A percentile compares a stretch with the other conserved stretches of the same genome.
phyloP scores from a whole-genome alignment of 495 filamentous ascomycete genomes.

The Daldinia bambusicola region DNA sequence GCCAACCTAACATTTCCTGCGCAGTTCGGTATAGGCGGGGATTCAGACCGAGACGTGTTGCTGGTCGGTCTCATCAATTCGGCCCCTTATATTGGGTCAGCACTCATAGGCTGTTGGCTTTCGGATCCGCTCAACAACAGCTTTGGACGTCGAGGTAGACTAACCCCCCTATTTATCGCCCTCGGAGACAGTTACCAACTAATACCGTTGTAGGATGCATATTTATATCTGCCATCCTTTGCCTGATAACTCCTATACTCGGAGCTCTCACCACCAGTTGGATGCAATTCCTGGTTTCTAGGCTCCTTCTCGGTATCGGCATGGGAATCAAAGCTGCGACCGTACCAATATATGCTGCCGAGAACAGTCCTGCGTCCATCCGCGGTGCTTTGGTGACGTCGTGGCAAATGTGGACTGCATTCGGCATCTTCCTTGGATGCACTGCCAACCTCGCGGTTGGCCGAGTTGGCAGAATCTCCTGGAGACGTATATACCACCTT shows the following conservation, averaged over 20 bases:
- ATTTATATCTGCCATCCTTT: slow-evolving; percentile 70
- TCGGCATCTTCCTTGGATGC: slow-evolving; percentile 69
- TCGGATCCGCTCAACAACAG: slow-evolving; percentile 67
- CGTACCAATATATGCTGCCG: slow-evolving; percentile 71
- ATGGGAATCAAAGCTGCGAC: slow-evolving; percentile 72
- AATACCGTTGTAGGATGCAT: slow-evolving; percentile 55
- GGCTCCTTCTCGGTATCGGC: slow-evolving; percentile 71
- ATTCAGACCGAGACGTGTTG: slow-evolving; percentile 61
- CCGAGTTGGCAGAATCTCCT: slow-evolving; percentile 64
- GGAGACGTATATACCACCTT: slow-evolving; percentile 56
- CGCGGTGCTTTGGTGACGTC: slow-evolving; percentile 72
- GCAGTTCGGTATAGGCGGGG: slow-evolving; percentile 66
- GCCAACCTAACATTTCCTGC: slow-evolving; percentile 71
- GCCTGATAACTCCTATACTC: slow-evolving; percentile 67
- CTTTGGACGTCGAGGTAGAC: slow-evolving; percentile 65
- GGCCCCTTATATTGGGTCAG: slow-evolving; percentile 56
- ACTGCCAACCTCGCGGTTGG: slow-evolving; percentile 69
- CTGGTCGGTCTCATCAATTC: slow-evolving; percentile 72
- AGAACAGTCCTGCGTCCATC: slow-evolving; percentile 68
- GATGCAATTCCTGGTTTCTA: slow-evolving; percentile 66
- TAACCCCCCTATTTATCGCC: not conserved
- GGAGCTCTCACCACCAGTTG: slow-evolving; percentile 66
- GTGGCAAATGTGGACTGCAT: slow-evolving; percentile 69
- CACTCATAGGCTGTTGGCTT: slow-evolving; percentile 67
- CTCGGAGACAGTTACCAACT: slow-evolving; percentile 18